phyloP scores from a whole-genome alignment of 2,329 filamentous ascomycete genomes.

The Endothia cerciana region DNA sequence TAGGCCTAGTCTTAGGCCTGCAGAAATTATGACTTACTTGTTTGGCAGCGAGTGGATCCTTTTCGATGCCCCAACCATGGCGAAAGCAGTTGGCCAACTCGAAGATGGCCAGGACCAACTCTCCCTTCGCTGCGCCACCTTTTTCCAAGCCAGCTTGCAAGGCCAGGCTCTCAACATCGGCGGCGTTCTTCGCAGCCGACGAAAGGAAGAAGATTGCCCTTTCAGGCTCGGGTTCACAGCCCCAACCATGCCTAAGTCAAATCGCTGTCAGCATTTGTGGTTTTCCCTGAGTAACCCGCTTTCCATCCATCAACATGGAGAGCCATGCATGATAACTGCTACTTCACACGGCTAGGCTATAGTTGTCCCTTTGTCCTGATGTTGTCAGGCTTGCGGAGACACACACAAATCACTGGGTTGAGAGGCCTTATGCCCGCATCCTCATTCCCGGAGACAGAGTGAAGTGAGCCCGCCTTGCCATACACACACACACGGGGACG shows the following conservation, averaged over 20 bases:
- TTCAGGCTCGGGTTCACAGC: conserved; percentile 72
- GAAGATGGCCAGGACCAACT: conserved; percentile 94
- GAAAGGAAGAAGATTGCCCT: conserved; percentile 83
- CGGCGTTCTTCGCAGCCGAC: conserved; percentile 87
- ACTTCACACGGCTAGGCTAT: neutral
- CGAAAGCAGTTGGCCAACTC: conserved; percentile 93
- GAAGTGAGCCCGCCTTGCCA: neutral
- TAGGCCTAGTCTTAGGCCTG: neutral
- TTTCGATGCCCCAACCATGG: conserved; percentile 88
- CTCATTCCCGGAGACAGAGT: neutral
- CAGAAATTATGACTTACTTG: conserved; percentile 51
- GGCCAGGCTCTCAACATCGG: conserved; percentile 82
- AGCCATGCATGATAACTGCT: neutral
- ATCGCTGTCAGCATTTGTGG: conserved; percentile 33
- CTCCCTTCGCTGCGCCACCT: conserved; percentile 92
- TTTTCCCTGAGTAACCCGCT: neutral
- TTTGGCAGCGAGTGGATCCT: conserved; percentile 83
- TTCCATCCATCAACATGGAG: too few relatives aligned
- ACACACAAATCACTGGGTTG: neutral
- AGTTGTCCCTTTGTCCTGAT: neutral
- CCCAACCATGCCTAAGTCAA: conserved; percentile 82
- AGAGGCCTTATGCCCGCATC: neutral
- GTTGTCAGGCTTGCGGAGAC: neutral
- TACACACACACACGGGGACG: neutral
- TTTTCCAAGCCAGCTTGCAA: conserved; percentile 87